A percentile compares a stretch with the other conserved stretches of the same genome.
These are phyloP conservation scores for Neurospora sp. DNA, from an alignment of 495 filamentous ascomycete genomes.

Conservation along the genomic window DNA sequence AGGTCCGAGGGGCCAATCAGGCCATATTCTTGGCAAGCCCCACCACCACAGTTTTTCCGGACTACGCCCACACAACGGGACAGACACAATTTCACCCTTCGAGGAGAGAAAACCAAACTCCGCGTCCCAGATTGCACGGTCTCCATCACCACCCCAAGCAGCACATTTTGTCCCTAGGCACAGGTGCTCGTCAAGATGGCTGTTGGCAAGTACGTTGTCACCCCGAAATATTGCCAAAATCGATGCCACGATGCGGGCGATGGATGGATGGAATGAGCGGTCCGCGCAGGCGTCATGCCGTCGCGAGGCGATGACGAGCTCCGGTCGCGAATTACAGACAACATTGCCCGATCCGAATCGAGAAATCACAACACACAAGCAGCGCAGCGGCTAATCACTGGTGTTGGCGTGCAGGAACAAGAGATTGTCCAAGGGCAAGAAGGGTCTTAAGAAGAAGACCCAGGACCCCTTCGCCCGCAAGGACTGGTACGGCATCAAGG, in stretches of 20 bases:
- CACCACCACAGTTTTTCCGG: conserved; percentile 25
- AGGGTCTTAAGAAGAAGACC: conserved; percentile 99
- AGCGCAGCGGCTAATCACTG: conserved; percentile 33
- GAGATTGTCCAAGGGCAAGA: conserved; percentile 99
- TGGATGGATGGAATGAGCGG: conserved; percentile 1
- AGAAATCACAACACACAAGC: conserved; percentile 3
- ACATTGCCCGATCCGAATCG: conserved; percentile 1
- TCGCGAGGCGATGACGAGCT: conserved; percentile 1
- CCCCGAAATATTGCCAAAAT: conserved; percentile 10
- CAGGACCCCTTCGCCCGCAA: conserved; percentile 96
- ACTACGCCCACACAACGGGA: conserved; percentile 24
- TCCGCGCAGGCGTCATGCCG: not conserved
- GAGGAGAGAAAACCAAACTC: conserved; percentile 25
- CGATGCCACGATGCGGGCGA: conserved; percentile 1
- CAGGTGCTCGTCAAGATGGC: conserved; percentile 63
- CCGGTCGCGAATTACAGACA: conserved; percentile 4
- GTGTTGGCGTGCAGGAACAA: conserved; percentile 72
- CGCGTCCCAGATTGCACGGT: conserved; percentile 24
- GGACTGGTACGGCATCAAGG: conserved; percentile 98
- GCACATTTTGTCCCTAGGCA: conserved; percentile 21
- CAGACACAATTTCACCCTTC: conserved; percentile 23
- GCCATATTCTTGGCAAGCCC: conserved; percentile 3
- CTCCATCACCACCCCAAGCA: conserved; percentile 26
- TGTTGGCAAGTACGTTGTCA: conserved; percentile 72
- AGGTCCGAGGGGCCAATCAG: conserved; percentile 21